phyloP scores from a whole-genome alignment of 257 asterid species.

The Eucommia ulmoides region DNA sequence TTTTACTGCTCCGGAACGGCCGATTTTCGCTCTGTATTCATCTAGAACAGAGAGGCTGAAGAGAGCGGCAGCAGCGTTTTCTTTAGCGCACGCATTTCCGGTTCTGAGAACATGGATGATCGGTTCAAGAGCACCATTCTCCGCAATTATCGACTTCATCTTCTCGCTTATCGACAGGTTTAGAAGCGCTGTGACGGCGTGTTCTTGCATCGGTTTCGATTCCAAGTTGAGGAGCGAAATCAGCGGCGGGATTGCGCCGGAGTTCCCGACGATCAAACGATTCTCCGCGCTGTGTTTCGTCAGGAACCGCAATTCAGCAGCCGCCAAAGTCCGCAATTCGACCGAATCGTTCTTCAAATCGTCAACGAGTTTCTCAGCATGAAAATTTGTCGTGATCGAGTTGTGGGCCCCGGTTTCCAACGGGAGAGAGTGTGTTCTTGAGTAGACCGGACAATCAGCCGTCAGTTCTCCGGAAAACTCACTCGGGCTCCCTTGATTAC shows the following conservation, averaged over 20 bases:
- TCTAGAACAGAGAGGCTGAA: slow-evolving; percentile 85
- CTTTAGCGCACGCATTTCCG: slow-evolving; percentile 69
- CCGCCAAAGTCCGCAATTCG: slow-evolving; percentile 61
- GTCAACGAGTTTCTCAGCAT: slow-evolving; percentile 50
- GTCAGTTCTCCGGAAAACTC: slow-evolving; percentile 26
- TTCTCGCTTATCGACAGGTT: slow-evolving; percentile 64
- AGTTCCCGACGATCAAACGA: slow-evolving; percentile 58
- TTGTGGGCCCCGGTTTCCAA: slow-evolving; percentile 27
- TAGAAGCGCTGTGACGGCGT: slow-evolving; percentile 85
- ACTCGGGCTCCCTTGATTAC: slow-evolving; percentile 28
- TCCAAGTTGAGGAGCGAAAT: slow-evolving; percentile 52
- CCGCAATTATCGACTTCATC: slow-evolving; percentile 59
- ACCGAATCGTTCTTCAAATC: slow-evolving; percentile 38
- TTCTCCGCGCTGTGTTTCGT: slow-evolving; percentile 68
- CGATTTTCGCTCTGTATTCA: slow-evolving; percentile 68
- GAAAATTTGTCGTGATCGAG: slow-evolving; percentile 46
- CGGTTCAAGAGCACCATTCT: slow-evolving; percentile 68
- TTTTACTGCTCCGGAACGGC: slow-evolving; percentile 76
- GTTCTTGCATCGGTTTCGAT: slow-evolving; percentile 55
- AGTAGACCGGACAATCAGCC: slow-evolving; percentile 20
- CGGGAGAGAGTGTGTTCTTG: slow-evolving; percentile 22
- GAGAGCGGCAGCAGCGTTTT: slow-evolving; percentile 90
- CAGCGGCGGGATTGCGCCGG: slow-evolving; percentile 74
- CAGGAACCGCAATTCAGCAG: slow-evolving; percentile 66
- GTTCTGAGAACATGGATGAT: slow-evolving; percentile 64